phyloP scores from a whole-genome alignment of 257 asterid species.

The Nicotiana sylvestris region DNA sequence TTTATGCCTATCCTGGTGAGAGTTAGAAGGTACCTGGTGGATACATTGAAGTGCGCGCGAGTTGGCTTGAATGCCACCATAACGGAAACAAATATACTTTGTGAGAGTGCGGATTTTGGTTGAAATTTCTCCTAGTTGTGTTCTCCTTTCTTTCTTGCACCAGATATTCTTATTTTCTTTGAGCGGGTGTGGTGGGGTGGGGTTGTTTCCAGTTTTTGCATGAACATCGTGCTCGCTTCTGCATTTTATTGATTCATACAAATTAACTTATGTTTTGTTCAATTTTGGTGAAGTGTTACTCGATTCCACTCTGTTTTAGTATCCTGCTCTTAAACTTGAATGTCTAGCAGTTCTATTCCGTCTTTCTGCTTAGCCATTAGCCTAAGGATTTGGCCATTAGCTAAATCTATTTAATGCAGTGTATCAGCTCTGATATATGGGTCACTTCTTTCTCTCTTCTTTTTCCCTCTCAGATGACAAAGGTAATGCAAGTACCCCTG shows the following conservation, averaged over 20 bases:
- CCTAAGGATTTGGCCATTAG: neutral
- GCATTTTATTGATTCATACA: neutral
- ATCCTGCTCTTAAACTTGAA: neutral
- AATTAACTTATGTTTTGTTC: neutral
- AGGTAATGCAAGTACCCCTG: constrained; percentile 84
- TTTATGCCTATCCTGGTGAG: neutral
- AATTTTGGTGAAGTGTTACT: neutral
- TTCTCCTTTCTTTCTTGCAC: neutral
- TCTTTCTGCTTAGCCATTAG: neutral
- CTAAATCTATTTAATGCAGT: neutral
- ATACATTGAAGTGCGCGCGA: neutral
- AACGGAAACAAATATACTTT: neutral
- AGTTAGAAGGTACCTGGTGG: neutral
- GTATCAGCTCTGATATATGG: neutral
- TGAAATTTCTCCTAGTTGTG: neutral
- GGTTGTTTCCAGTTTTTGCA: neutral
- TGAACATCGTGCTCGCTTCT: neutral
- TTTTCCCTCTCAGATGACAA: constrained; percentile 42
- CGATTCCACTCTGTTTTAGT: neutral
- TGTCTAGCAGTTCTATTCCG: neutral
- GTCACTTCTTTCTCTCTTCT: neutral
- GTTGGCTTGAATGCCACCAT: neutral
- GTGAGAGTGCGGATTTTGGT: neutral
- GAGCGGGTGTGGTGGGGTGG: neutral
- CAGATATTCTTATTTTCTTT: neutral